These are phyloP conservation scores for Talaromyces piceae DNA, from an alignment of 2,329 filamentous ascomycete species.

Conservation along the genomic window DNA sequence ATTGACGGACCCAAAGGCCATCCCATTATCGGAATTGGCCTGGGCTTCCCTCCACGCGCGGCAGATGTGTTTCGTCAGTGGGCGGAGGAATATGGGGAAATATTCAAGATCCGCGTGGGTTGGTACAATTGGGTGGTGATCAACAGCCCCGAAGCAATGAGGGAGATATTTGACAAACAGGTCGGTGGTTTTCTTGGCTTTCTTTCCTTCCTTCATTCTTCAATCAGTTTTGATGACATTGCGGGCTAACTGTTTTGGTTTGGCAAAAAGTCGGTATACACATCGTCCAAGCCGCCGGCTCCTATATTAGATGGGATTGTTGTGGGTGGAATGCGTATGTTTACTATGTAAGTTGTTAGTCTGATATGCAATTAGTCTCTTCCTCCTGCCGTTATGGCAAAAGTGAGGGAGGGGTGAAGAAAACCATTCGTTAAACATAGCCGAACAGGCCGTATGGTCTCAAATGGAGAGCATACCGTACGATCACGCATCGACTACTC, in stretches of 20 bases:
- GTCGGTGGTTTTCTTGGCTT: too few species aligned
- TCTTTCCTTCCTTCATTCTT: too few species aligned
- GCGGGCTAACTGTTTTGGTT: neutral
- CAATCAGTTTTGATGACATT: too few species aligned
- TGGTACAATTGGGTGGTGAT: conserved; percentile 1
- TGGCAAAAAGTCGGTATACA: neutral
- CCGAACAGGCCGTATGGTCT: neutral
- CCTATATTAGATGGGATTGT: neutral
- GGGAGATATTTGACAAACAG: neutral
- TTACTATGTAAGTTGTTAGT: conserved; percentile 1
- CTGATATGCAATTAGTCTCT: too few species aligned
- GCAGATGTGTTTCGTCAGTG: neutral
- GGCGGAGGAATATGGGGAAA: neutral
- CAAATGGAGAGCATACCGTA: neutral
- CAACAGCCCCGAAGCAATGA: neutral
- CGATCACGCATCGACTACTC: neutral
- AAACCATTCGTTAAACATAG: neutral
- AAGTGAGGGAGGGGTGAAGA: neutral
- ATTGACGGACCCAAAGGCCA: neutral
- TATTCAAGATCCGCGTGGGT: neutral
- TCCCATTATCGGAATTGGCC: neutral
- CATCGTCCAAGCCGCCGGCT: neutral
- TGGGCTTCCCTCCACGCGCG: neutral
- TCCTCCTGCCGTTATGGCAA: too few species aligned
- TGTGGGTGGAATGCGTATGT: neutral